These are phyloP conservation scores for Yarrowia porcina DNA, from an alignment of 805 yeast genomes.

Conservation along the genomic window DNA sequence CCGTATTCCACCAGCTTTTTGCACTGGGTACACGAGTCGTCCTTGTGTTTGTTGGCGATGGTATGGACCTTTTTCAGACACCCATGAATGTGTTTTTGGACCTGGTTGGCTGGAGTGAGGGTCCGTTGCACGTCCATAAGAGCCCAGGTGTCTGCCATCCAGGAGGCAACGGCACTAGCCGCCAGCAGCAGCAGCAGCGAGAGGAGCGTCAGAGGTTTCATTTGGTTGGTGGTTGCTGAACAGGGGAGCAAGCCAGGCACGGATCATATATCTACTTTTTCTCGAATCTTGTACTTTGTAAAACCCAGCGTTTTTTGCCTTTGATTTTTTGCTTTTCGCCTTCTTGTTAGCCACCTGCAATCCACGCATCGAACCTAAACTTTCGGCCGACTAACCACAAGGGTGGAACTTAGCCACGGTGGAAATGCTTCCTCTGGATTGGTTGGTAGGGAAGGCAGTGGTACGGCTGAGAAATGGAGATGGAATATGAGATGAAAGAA, in stretches of 20 bases:
- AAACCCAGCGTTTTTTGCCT: neutral
- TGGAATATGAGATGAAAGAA: too few species aligned
- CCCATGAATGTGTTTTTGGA: conserved; percentile 3
- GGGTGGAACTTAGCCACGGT: conserved; percentile 5
- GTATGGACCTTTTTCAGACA: conserved; percentile 8
- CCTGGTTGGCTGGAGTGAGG: neutral
- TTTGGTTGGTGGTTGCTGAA: neutral
- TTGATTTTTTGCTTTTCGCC: neutral
- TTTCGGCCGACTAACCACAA: conserved; percentile 11
- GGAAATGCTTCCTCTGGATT: neutral
- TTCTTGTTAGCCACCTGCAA: neutral
- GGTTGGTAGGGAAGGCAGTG: neutral
- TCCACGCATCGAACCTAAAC: conserved; percentile 24
- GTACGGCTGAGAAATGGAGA: neutral
- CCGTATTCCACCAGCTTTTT: conserved; percentile 21
- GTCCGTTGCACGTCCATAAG: conserved; percentile 5
- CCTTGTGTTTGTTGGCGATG: conserved; percentile 19
- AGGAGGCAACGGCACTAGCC: neutral
- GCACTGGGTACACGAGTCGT: conserved; percentile 24
- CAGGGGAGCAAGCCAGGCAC: neutral
- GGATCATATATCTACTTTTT: neutral
- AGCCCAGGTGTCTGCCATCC: conserved; percentile 20
- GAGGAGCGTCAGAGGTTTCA: neutral
- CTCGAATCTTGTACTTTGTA: neutral
- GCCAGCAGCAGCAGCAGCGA: neutral